Evolutionary conservation across 2,329 filamentous ascomycete species (phyloP).

Genomic region (Anisogramma anomala): DNA sequence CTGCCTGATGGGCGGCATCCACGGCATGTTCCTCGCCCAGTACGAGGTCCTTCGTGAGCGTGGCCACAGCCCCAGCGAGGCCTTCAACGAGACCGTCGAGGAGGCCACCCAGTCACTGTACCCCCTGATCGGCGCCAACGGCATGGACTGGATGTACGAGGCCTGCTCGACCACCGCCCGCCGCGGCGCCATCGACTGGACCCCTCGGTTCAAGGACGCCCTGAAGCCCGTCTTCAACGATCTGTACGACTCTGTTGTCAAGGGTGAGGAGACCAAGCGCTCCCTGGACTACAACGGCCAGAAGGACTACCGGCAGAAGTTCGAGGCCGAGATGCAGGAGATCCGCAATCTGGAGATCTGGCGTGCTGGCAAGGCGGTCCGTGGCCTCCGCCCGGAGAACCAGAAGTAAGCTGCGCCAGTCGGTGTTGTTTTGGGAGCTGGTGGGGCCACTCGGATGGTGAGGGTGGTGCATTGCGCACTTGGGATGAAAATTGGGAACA

Average conservation of each 20-base stretch:
- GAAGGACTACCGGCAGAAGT: constrained; percentile 91
- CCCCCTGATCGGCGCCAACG: constrained; percentile 91
- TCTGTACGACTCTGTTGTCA: constrained; percentile 85
- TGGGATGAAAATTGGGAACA: constrained; percentile 9
- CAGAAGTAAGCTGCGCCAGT: constrained; percentile 46
- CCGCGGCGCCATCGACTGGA: constrained; percentile 98
- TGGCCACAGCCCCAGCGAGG: constrained; percentile 93
- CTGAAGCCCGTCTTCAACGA: constrained; percentile 98
- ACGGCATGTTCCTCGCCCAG: constrained; percentile 99
- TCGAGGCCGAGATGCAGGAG: constrained; percentile 97
- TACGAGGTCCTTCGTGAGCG: constrained; percentile 99
- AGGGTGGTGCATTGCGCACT: constrained; percentile 6
- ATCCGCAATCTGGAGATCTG: constrained; percentile 98
- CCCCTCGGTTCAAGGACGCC: constrained; percentile 89
- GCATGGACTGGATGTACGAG: constrained; percentile 99
- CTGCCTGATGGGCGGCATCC: constrained; percentile 99
- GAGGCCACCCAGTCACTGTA: constrained; percentile 98
- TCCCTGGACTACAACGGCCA: constrained; percentile 96
- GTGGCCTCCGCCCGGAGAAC: constrained; percentile 78
- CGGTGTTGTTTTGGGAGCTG: not conserved
- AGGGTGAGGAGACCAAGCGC: constrained; percentile 89
- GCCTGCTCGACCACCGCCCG: constrained; percentile 98
- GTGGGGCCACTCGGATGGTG: not conserved
- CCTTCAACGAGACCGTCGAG: constrained; percentile 99
- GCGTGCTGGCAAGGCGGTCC: constrained; percentile 95